A percentile compares a stretch with the other conserved stretches of the same genome.
These are phyloP conservation scores for Serendipita vermifera DNA, from an alignment of 768 basidiomycete genomes.

Conservation along the genomic window DNA sequence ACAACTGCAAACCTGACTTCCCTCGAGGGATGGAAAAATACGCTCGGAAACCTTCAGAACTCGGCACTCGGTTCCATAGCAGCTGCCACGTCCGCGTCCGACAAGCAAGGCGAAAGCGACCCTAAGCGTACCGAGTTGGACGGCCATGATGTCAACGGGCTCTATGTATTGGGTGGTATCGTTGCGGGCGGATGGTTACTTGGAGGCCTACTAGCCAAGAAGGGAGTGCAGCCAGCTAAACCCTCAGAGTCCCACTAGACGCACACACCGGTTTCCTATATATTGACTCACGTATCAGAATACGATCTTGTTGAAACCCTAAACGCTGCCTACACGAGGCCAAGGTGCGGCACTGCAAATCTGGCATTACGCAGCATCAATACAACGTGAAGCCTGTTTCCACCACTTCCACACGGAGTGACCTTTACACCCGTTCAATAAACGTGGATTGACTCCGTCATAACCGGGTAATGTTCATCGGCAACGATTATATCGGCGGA, in stretches of 20 bases:
- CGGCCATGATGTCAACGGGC: background rate
- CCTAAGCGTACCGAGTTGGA: background rate
- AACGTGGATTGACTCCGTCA: no score
- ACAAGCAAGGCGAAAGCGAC: background rate
- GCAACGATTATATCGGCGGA: no score
- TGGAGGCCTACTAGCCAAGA: background rate
- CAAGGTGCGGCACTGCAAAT: slow-evolving; percentile 2
- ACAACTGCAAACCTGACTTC: background rate
- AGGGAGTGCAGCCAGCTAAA: background rate
- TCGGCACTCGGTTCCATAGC: background rate
- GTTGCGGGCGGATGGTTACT: background rate
- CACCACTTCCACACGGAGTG: no score
- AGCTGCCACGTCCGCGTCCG: no score
- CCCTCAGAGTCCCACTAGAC: background rate
- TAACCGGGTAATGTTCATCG: no score
- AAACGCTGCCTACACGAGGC: slow-evolving; percentile 6
- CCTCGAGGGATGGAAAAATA: background rate
- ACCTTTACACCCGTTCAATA: no score
- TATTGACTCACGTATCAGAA: background rate
- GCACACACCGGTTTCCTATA: background rate
- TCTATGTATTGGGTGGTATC: background rate
- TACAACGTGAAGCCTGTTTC: no score
- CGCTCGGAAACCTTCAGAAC: background rate
- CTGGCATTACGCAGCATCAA: no score
- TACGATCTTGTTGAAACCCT: no score